Base-by-base conservation (phyloP, 129 eudicot species). In the Saposhnikovia divaricata region DNA sequence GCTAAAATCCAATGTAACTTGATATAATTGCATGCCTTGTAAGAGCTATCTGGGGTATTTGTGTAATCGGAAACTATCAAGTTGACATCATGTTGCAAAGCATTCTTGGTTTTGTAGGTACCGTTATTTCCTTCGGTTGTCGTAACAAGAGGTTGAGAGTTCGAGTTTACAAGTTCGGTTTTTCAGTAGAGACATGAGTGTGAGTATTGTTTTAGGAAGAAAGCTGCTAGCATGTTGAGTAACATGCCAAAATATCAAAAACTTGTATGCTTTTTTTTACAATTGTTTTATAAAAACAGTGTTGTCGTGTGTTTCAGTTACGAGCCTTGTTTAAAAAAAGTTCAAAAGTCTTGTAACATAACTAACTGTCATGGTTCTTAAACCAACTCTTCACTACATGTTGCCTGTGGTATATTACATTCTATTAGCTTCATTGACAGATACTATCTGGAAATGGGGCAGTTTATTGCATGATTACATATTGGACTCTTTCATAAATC, bases 381-480 rank as follows among this genome's bases (percentile, higher is more conserved):
- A n/a, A 61, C 69, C 34, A 61, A 61, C 37, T 14, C 73, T 68
- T 68, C 10, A 68, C 73, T 14, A 68, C 23, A 28, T 68, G 73
- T 12, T 68, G 42, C 73, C 73, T 31, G 73, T 61, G 73, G 14
- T 68, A 14, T 28, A 31, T 28, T 66, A 66, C 40, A 66, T 44
- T n/a, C 39, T 45, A 25, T 2, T 13, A 74, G 34, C 6, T 25
- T 74, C 55, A 74, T 5, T 19, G 53, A 21, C 34, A 42, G 77
- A 16, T 44, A 45, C 39, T 13, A 7, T 44, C 50, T 45, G 3
- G 9, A 44, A 45, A 12, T 44, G 77, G 50, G 50, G 57, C 28
- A 46, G 77, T 25, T 25, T 46, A 50, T n/a, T 74, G 77, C 38
- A 45, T 74, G 77, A 74, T 74, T 25, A 14, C 39, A 74, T 74